These are phyloP conservation scores for Lentinula edodes DNA, from an alignment of 768 basidiomycete genomes.

Conservation along the genomic window DNA sequence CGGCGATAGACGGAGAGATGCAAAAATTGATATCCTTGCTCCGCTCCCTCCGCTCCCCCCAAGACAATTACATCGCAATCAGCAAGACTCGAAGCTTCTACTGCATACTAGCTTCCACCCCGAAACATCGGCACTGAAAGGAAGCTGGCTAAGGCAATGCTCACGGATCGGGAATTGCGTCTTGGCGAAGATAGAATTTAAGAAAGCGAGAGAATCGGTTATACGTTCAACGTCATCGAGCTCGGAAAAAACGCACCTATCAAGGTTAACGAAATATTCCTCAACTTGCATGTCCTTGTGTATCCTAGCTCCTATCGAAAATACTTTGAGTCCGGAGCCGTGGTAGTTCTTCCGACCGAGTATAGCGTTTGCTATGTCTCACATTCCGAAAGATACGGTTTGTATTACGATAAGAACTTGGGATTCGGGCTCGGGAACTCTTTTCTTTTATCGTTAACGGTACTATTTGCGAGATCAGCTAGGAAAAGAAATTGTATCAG, in stretches of 20 bases:
- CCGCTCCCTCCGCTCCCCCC: neutral
- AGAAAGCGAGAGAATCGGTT: neutral
- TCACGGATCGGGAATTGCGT: neutral
- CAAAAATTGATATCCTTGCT: neutral
- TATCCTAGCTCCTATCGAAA: no score
- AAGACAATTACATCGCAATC: no score
- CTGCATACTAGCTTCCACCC: neutral
- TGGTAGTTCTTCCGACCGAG: no score
- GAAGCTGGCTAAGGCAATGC: neutral
- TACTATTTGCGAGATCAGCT: neutral
- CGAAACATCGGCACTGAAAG: neutral
- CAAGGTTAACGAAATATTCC: no score
- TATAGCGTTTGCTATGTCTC: no score
- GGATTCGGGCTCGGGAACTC: neutral
- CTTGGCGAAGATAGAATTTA: neutral
- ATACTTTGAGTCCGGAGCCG: no score
- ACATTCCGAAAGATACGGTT: neutral
- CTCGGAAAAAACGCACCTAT: no score
- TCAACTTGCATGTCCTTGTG: neutral
- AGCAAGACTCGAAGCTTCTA: neutral
- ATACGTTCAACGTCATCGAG: neutral
- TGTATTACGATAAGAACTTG: neutral
- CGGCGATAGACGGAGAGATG: neutral
- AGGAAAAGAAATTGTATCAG: neutral
- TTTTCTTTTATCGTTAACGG: neutral